phyloP scores from a whole-genome alignment of 2,329 filamentous ascomycete species.

The Colletotrichum sp. region DNA sequence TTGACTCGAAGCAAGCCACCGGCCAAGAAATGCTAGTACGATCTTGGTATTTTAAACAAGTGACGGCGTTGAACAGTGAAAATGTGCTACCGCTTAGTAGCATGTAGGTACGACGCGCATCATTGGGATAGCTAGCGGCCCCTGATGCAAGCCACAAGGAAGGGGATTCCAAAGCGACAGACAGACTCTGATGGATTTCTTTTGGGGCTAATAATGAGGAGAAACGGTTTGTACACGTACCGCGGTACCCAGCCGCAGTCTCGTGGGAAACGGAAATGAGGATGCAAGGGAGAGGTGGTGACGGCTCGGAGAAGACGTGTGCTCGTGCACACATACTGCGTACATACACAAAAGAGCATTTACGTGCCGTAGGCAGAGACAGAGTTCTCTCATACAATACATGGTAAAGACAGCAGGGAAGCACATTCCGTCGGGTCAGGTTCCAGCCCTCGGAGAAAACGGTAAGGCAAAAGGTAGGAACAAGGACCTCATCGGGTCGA shows the following conservation, averaged over 20 bases:
- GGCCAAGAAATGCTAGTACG: background rate
- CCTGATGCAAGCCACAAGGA: background rate
- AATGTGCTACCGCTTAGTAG: background rate
- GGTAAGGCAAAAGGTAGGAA: background rate
- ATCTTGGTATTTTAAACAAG: background rate
- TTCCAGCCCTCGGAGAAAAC: background rate
- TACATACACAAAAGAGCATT: background rate
- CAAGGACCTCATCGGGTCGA: background rate
- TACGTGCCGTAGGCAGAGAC: background rate
- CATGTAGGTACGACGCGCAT: background rate
- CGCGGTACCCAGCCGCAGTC: background rate
- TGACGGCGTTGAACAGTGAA: background rate
- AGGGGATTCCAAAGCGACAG: background rate
- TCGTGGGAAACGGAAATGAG: background rate
- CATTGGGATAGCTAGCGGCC: background rate
- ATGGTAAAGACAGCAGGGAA: background rate
- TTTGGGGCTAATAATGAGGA: background rate
- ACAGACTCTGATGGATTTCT: background rate
- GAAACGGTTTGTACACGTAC: constrained; percentile 1
- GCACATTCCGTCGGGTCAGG: background rate
- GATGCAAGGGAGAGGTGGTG: constrained; percentile 5
- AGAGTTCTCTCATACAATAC: background rate
- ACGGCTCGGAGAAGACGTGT: background rate
- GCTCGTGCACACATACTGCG: background rate
- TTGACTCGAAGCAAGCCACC: background rate